Base-by-base conservation (phyloP, 2,329 filamentous ascomycete species). In the Trichoderma koningiopsis region DNA sequence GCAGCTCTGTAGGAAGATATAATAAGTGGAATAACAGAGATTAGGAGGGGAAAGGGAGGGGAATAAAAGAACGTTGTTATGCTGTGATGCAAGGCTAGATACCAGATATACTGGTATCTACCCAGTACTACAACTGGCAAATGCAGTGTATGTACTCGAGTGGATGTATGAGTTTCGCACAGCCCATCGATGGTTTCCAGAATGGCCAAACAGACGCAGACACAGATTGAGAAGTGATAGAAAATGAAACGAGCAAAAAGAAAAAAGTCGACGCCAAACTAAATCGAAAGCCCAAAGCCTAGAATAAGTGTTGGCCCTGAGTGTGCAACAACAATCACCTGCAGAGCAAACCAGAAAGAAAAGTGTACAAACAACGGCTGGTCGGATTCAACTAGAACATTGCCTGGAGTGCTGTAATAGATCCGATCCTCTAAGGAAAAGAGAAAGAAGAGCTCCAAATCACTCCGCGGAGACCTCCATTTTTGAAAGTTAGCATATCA, bases 271-370 rank as follows among this genome's bases (percentile, higher is more conserved):
- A 27, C 4, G 35, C 13, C 13, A 4, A 16, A 57, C 22, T 19
- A 3, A 7, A 24, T 33, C 5, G 19, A 58, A 2, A 4, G 5
- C 22, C 19, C 33, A 22, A 6, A 8, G 19, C 1, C 37, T 16
- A 16, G 29, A 43, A 14, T 35, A 35, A 31, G 52, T 59, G 33
- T 35, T 40, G 52, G 55, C 5, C 24, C 31, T 55, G 35, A 52
- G 53, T 33, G 67, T 52, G 33, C 52, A 62, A 62, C 56, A 63
- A 65, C 31, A 59, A 60, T 55, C 29, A 60, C 31, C 56, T 43
- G 33, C 19, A 24, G 40, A 29, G 24, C 60, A 69, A 69, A 64
- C 68, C 29, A 61, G 31, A 33, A 33, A 33, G 8, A 69, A 53
- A 22, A 19, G 10, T 4, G 47, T 14, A 7, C n/a, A 55, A 31